Base-by-base conservation (phyloP, 169 alveolate genomes). In the Eimeria falciformis region DNA sequence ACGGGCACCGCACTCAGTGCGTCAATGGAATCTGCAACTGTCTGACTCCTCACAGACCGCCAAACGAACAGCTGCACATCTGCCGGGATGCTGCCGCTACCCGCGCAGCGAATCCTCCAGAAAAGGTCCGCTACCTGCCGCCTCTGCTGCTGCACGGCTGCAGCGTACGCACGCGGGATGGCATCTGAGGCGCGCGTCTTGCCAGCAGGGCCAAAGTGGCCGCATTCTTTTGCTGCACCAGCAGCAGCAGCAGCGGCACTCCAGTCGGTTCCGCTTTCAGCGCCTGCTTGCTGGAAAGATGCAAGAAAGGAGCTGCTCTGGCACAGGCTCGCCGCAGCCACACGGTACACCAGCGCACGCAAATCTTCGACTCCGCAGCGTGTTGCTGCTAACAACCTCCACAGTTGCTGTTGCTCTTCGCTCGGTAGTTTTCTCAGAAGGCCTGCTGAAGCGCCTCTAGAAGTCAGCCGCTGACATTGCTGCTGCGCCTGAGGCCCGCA, bases 21-120 rank as follows among this genome's bases (percentile, higher is more conserved):
- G 11, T 47, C 88, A 11, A 53, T 33, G 69, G 69, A 25, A 53
- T 79, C 88, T 4, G 58, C 47, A 6, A 79, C 53, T 43, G 40
- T 29, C 11, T 66, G 91, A 40, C 58, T 58, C 47, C 14, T 21
- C n/a, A 82, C 25, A 9, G 46, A 23, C 33, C 45, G 21, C 91
- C 91, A 62, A 18, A 82, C 12, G 43, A n/a, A 43, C 50, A n/a
- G 75, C 91, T 58, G 91, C 58, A 43, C 18, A 14, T 5, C 29
- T 25, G 29, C 33, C 3, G 81, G 33, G 65, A 82, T 82, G 77
- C 55, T 58, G 77, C 91, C 91, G 65, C 91, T 62, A 0, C 81
- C 91, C n/a, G 91, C 91, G 23, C 79, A 82, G 47, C 91, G 91
- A 58, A 82, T 55, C 91, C 40, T 56, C 91, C 91, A 43, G 62